Evolutionary conservation across 768 basidiomycete genomes (phyloP), one percentile per base, ranked within the genome.

Genomic region (Gautieria morchelliformis): DNA sequence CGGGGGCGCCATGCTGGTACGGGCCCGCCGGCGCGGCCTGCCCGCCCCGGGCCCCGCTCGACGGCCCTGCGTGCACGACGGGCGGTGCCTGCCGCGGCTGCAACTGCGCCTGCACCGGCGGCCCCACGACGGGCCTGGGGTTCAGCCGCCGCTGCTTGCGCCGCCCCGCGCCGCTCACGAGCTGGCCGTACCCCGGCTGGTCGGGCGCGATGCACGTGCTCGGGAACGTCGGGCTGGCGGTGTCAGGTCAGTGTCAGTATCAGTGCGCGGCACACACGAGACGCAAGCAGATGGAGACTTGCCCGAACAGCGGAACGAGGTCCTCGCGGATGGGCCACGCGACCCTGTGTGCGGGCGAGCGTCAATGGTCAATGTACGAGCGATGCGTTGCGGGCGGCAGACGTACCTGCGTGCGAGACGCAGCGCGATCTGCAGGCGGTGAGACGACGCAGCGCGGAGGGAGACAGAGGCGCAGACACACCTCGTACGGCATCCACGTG

Each of bases 401-500:
- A 73, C 82, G 58, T 60, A 91, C 89, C 89, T 81, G 65, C 90
- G 80, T 58, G 89, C 84, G 42, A 92, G 72, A 56, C 83, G 79
- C 57, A 90, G 78, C 12, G 90, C 89, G 56, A 89, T 84, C 85
- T 93, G 63, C 58, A 60, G 64, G 22, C 15, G 46, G 11, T 12
- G 46, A 12, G 20, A 2, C 4, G 14, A 12, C 4, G 46, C 46
- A n/a, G n/a, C 4, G 2, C 3, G 12, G 20, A 20, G 48, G 5
- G 42, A 37, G 35, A 27, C 5, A 6, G 32, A 24, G 32, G 48
- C 3, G 27, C n/a, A 19, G 48, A 67, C 78, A 60, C 63, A 87
- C 86, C 76, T 89, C 90, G 70, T 87, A 93, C 35, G 90, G 90
- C 84, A 93, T 88, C 91, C 91, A 93, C 20, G 91, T 92, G 33